phyloP scores from a whole-genome alignment of 441 rosid genomes.

The Metrosideros polymorpha region DNA sequence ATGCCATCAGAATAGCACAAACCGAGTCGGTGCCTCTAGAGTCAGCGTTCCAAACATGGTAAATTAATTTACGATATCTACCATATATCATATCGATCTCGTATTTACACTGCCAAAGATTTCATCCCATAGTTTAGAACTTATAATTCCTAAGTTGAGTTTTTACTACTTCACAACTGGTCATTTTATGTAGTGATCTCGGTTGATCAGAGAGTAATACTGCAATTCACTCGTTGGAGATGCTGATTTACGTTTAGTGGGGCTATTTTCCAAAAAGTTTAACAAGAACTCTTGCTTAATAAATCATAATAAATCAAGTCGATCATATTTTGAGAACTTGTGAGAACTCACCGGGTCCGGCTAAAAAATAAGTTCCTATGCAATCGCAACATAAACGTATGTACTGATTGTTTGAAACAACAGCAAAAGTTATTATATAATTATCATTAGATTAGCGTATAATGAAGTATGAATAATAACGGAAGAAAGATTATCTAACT shows the following conservation, averaged over 20 bases:
- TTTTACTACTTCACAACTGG: not conserved
- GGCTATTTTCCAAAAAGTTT: too few relatives aligned
- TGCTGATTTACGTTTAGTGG: too few relatives aligned
- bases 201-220: too few relatives aligned
- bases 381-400: not conserved
- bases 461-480: not conserved
- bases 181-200: too few relatives aligned
- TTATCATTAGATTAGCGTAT: not conserved
- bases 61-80: not conserved
- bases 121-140: not conserved
- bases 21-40: not conserved
- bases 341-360: too few relatives aligned
- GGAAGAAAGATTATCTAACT: not conserved
- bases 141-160: not conserved
- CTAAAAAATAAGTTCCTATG: too few relatives aligned
- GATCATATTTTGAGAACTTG: too few relatives aligned
- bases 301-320: too few relatives aligned
- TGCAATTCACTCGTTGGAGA: too few relatives aligned
- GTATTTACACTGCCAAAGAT: not conserved
- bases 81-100: not conserved
- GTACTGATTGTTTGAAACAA: not conserved
- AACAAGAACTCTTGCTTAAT: too few relatives aligned
- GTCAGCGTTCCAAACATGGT: not conserved
- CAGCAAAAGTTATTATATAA: not conserved
- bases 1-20: not conserved